Conservation (phyloP, 768 basidiomycete species). For the Mycena epipterygia region DNA sequence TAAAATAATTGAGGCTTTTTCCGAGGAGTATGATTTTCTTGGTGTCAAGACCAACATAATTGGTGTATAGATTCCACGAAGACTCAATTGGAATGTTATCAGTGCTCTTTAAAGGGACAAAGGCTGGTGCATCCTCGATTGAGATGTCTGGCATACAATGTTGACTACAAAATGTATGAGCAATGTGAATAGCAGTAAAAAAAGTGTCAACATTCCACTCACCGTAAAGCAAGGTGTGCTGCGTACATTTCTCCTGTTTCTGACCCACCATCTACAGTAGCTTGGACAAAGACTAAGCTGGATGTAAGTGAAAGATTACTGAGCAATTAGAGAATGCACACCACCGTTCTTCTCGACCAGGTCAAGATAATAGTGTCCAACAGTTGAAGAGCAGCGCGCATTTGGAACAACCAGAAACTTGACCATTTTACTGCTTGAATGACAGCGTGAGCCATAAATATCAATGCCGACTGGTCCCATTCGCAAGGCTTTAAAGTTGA, state of each 20-base stretch:
- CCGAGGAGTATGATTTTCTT: too few relatives aligned
- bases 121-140: slow-evolving; percentile 28
- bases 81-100: too few relatives aligned
- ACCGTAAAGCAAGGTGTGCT: slow-evolving; percentile 22
- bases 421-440: too few relatives aligned
- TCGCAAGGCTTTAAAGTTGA: slow-evolving; percentile 37
- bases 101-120: slow-evolving; percentile 37
- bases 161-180: slow-evolving; percentile 5
- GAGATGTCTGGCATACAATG: slow-evolving; percentile 36
- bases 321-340: slow-evolving; percentile 16
- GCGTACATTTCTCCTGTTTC: slow-evolving; percentile 31
- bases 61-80: too few relatives aligned
- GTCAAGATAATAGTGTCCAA: slow-evolving; percentile 42
- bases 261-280: slow-evolving; percentile 36
- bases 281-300: too few relatives aligned
- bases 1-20: too few relatives aligned
- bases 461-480: slow-evolving; percentile 40
- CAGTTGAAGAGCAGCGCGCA: slow-evolving; percentile 30
- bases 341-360: slow-evolving; percentile 34
- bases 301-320: not conserved
- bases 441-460: slow-evolving; percentile 40
- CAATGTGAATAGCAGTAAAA: not conserved
- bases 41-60: too few relatives aligned
- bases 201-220: not conserved
- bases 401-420: slow-evolving; percentile 36